Evolutionary conservation across 2,329 filamentous ascomycete genomes (phyloP).

Genomic region (Teratosphaeria gauchensis): DNA sequence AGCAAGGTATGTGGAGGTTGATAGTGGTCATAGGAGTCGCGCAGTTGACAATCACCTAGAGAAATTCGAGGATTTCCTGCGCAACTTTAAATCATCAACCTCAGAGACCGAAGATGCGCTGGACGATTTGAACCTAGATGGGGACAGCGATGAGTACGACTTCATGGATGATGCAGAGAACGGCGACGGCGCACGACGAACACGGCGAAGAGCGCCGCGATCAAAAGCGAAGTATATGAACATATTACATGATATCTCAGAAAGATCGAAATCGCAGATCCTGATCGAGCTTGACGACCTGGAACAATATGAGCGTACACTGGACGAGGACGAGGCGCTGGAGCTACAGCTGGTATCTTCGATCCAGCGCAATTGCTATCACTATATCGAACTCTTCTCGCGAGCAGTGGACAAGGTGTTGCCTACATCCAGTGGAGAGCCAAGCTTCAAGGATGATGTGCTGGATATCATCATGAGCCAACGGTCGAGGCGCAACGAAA

Average conservation of each 20-base stretch:
- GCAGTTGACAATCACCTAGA: slow-evolving; percentile 40
- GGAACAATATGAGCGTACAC: slow-evolving; percentile 65
- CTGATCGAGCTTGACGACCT: slow-evolving; percentile 85
- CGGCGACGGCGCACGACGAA: slow-evolving; percentile 25
- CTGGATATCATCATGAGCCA: slow-evolving; percentile 94
- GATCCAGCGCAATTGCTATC: slow-evolving; percentile 83
- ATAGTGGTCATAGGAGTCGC: background rate
- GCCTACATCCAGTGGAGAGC: slow-evolving; percentile 66
- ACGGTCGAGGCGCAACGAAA: slow-evolving; percentile 75
- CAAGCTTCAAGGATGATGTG: slow-evolving; percentile 95
- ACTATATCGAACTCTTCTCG: slow-evolving; percentile 88
- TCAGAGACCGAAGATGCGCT: slow-evolving; percentile 68
- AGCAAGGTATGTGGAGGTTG: slow-evolving; percentile 55
- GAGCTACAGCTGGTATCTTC: slow-evolving; percentile 64
- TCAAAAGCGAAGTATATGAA: slow-evolving; percentile 79
- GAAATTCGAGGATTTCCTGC: slow-evolving; percentile 80
- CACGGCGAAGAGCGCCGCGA: slow-evolving; percentile 30
- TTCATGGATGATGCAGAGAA: slow-evolving; percentile 70
- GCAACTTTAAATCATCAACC: slow-evolving; percentile 76
- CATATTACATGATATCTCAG: slow-evolving; percentile 75
- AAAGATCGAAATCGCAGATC: slow-evolving; percentile 67
- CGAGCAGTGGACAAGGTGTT: slow-evolving; percentile 79
- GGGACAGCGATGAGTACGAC: slow-evolving; percentile 86
- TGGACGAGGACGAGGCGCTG: slow-evolving; percentile 46
- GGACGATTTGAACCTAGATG: slow-evolving; percentile 74